Evolutionary conservation across 345 rosid genomes (phyloP).

Genomic region (Durio zibethinus): DNA sequence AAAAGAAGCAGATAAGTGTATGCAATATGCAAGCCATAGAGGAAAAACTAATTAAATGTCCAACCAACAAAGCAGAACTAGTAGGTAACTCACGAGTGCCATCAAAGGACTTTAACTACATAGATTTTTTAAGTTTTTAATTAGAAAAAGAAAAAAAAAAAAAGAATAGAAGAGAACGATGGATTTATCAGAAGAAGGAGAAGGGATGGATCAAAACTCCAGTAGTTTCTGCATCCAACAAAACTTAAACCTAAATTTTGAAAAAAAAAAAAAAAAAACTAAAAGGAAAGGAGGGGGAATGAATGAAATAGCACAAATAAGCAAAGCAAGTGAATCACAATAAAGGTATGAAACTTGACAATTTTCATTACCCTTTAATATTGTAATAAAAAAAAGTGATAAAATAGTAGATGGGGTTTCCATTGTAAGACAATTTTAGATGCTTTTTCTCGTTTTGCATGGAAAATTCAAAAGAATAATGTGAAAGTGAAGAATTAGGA

Average conservation of each 20-base stretch:
- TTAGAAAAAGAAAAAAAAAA: background rate
- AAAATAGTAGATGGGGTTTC: background rate
- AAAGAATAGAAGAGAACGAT: background rate
- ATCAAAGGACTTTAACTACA: conserved; percentile 38
- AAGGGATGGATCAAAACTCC: conserved; percentile 31
- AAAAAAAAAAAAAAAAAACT: background rate
- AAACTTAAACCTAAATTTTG: background rate
- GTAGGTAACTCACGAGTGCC: conserved; percentile 67
- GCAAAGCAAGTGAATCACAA: conserved; percentile 44
- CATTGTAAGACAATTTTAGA: background rate
- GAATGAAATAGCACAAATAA: background rate
- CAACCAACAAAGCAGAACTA: conserved; percentile 63
- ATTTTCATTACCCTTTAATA: conserved; percentile 21
- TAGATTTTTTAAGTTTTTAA: conserved; percentile 22
- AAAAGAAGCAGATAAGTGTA: conserved; percentile 24
- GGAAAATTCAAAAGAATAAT: conserved; percentile 24
- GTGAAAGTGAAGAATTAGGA: conserved; percentile 22
- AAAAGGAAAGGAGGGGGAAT: background rate
- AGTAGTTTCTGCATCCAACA: conserved; percentile 35
- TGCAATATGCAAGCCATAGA: conserved; percentile 26
- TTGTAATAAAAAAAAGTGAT: conserved; percentile 3
- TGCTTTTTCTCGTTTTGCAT: conserved; percentile 15
- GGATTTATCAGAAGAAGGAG: conserved; percentile 30
- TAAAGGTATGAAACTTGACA: conserved; percentile 44
- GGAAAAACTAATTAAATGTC: conserved; percentile 40